Evolutionary conservation across 805 yeast genomes (phyloP), one percentile per base, ranked within the genome.

Genomic region (Barnettozyma pratensis): DNA sequence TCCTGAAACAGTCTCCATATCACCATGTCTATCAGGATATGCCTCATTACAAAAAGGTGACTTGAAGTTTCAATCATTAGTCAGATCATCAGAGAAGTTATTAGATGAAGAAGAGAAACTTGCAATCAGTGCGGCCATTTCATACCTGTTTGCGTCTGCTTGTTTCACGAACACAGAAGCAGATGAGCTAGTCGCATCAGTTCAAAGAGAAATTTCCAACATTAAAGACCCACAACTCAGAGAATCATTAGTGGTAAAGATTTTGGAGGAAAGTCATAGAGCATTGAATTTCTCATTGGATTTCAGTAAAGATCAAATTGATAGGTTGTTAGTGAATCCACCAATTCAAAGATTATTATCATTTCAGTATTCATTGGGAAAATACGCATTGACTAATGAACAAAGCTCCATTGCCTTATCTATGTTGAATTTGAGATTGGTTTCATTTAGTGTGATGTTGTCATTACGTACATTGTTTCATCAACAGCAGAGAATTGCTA

Each of bases 301-400:
- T 59, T 79, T 81, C 42, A 76, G 82, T 7, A 79, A 80, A 46
- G 96, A 87, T 47, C 85, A 83, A 43, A 81, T 85, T 3, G 96
- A 88, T 58, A 82, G 83, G 58, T 70, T 87, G 51, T 67, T 88
- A 37, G 83, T 83, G 19, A 83, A 82, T 57, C 92, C 92, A 10
- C 89, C 94, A 2, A 70, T 87, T 45, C 96, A 87, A 59, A 75
- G 85, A 46, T 67, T 89, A 42, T 66, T 88, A 35, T 78, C 88
- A 12, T 68, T 88, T 45, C 95, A 88, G 59, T 70, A 85, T 48
- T 70, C 81, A 0, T 61, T 88, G 37, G 92, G 94, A 1, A 76
- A 73, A 25, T 52, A 53, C n/a, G 38, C 49, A 1, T 19, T 41
- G 4, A 53, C 59, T 0, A 56, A 48, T 48, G 62, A 57, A 34